Conservation (phyloP, 2,329 filamentous ascomycete species). For the Trichophyton benhamiae region DNA sequence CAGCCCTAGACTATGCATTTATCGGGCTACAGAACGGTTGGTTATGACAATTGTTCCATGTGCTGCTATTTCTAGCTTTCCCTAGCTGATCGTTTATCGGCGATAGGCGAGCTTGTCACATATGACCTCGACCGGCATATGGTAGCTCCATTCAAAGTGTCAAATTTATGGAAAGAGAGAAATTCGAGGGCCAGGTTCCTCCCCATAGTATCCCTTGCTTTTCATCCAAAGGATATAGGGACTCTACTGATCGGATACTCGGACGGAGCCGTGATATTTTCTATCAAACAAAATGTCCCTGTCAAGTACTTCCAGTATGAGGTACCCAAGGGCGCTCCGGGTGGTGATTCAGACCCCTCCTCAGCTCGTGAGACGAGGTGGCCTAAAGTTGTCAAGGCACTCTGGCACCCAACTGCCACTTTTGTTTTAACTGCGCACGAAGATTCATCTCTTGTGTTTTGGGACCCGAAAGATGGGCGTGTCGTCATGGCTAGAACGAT, state of each 20-base stretch:
- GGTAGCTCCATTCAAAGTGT: conserved; percentile 65
- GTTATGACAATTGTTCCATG: neutral
- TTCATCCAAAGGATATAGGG: conserved; percentile 87
- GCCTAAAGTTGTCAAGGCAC: conserved; percentile 66
- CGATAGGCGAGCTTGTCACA: conserved; percentile 63
- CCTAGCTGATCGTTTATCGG: neutral
- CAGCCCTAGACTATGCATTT: conserved; percentile 86
- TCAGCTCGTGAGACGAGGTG: conserved; percentile 50
- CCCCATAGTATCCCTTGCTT: conserved; percentile 61
- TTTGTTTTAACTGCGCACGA: conserved; percentile 80
- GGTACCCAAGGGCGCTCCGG: conserved; percentile 67
- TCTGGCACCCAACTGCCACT: conserved; percentile 92
- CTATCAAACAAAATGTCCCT: conserved; percentile 79
- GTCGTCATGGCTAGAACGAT: conserved; percentile 74
- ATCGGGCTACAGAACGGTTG: conserved; percentile 62
- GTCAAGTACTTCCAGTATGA: conserved; percentile 73
- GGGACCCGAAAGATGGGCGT: conserved; percentile 82
- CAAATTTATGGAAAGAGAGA: conserved; percentile 71
- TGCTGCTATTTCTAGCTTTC: neutral
- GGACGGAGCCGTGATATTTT: conserved; percentile 78
- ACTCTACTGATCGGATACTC: conserved; percentile 84
- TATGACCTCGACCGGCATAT: conserved; percentile 80
- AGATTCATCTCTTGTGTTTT: conserved; percentile 83
- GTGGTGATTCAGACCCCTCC: conserved; percentile 56
- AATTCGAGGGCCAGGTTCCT: conserved; percentile 54